Conservation (phyloP, 1,284 basidiomycete species). For the Trametes polyzona region DNA sequence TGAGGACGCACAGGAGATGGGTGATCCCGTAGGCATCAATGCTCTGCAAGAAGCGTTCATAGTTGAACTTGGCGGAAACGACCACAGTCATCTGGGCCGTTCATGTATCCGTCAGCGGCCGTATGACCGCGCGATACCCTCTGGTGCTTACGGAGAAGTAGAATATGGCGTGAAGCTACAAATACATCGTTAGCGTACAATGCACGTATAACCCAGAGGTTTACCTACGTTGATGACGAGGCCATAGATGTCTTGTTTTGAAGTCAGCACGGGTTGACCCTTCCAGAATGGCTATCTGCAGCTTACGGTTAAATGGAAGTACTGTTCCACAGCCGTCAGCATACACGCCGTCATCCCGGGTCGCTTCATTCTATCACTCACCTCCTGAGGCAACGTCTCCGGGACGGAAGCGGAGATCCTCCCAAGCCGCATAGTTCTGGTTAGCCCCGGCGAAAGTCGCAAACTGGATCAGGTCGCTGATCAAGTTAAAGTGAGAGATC, state of each 20-base stretch:
- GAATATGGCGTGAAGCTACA: constrained; percentile 8
- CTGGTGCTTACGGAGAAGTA: constrained; percentile 1
- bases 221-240: constrained; percentile 47
- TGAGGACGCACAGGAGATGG: constrained; percentile 57
- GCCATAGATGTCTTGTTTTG: constrained; percentile 65
- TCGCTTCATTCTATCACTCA: no score
- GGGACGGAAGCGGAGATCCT: constrained; percentile 45
- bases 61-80: constrained; percentile 72
- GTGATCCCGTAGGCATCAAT: constrained; percentile 68
- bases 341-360: neutral
- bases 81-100: constrained; percentile 46
- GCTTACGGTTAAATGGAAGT: constrained; percentile 37
- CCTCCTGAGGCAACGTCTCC: constrained; percentile 61
- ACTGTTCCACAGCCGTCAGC: constrained; percentile 14
- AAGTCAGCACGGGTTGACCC: neutral
- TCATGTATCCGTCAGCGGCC: neutral
- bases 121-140: neutral
- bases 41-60: constrained; percentile 64
- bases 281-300: neutral
- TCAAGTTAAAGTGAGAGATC: constrained; percentile 69
- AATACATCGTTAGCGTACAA: neutral
- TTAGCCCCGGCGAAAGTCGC: constrained; percentile 51
- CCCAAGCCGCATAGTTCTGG: constrained; percentile 38
- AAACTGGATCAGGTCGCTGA: constrained; percentile 67
- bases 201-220: neutral